Base-by-base conservation (phyloP, 23 red algal genomes). In the Rhodosorus marinus region DNA sequence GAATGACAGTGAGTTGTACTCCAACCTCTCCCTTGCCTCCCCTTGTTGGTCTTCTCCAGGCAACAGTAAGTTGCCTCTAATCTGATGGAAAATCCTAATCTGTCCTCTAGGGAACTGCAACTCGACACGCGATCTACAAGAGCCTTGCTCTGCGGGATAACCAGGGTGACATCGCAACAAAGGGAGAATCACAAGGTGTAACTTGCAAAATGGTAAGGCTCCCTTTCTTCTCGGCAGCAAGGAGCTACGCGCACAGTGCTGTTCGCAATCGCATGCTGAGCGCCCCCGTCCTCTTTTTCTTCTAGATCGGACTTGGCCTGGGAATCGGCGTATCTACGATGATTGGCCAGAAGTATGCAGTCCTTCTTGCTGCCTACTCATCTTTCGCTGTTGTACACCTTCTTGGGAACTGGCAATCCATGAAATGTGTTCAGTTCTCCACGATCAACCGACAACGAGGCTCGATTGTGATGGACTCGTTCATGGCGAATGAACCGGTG, bases 61-160 rank as follows among this genome's bases (percentile, higher is more conserved):
- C 2, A 15, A 15, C 3, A 34, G 2, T 2, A 11, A 11, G 6
- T 15, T 2, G 33, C 15, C 15, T 34, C 8, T 6, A 8, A 54
- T 6, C 33, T 5, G 7, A 15, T 54, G 2, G 11, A 1, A 3
- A 54, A 54, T n/a, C n/a, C n/a, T n/a, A n/a, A n/a, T n/a, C n/a
- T n/a, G n/a, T n/a, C n/a, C n/a, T n/a, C n/a, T n/a, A n/a, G 27
- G 87, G 87, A 55, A 83, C 87, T 25, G 87, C 87, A 47, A 94
- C 87, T 11, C 72, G 87, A 0, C 87, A 94, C 62, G 57, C 81
- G 6, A 81, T 94, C 4, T 94, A 83, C 67, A 76, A 76, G 6
- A 79, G 70, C 43, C 55, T 94, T 32, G 60, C 60, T 27, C 64
- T 76, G 25, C 71, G 64, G 52, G 72, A 94, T 30, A 94, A 94